A percentile compares a stretch with the other conserved stretches of the same genome.
phyloP scores from a whole-genome alignment of 2,329 filamentous ascomycete genomes.

The Aspergillus sergii region DNA sequence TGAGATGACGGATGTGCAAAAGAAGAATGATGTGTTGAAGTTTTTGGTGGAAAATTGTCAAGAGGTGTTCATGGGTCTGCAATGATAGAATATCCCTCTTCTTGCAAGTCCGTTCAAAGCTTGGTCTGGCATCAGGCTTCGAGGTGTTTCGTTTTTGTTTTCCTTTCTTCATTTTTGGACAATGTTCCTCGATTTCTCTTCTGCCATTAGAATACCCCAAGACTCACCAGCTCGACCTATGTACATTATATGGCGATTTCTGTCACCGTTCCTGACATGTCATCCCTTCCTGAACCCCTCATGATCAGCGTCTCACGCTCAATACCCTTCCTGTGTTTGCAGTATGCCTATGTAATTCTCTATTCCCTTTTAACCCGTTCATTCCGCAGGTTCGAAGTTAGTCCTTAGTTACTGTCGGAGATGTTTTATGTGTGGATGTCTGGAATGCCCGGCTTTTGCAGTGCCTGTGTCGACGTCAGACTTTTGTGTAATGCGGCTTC shows the following conservation, averaged over 20 bases:
- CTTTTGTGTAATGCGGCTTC: not conserved
- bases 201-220: constrained; percentile 16
- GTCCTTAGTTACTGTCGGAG: constrained; percentile 16
- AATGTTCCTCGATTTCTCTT: constrained; percentile 9
- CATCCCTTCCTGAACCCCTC: constrained; percentile 17
- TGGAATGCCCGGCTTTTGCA: constrained; percentile 2
- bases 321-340: constrained; percentile 33
- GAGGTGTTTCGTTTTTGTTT: constrained; percentile 8
- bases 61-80: constrained; percentile 67
- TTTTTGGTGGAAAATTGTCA: constrained; percentile 90
- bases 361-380: constrained; percentile 6
- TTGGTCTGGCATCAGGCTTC: constrained; percentile 14
- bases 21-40: constrained; percentile 89
- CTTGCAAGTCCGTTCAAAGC: constrained; percentile 9
- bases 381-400: constrained; percentile 41
- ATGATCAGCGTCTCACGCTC: constrained; percentile 33
- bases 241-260: constrained; percentile 30
- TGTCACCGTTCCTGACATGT: constrained; percentile 4
- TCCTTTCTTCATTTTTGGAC: constrained; percentile 11
- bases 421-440: constrained; percentile 11
- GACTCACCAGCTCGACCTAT: constrained; percentile 18
- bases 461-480: not conserved
- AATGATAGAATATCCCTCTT: constrained; percentile 22
- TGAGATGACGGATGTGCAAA: constrained; percentile 94
- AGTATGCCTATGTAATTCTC: constrained; percentile 16